Evolutionary conservation across 352 stramenopile genomes (phyloP).

Genomic region (Thalassiosira ordinaria): DNA sequence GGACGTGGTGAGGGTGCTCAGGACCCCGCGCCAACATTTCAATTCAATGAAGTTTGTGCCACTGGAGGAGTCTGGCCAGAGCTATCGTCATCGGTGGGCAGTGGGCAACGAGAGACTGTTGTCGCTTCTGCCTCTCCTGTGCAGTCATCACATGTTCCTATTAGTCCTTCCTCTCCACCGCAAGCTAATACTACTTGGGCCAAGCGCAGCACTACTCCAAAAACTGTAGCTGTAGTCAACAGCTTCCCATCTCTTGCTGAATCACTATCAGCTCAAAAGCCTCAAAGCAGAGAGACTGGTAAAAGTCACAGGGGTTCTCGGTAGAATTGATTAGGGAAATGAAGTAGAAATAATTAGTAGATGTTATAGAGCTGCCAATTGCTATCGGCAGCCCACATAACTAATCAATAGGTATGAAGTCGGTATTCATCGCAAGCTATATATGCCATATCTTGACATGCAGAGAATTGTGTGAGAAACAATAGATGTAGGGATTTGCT

Average conservation of each 20-base stretch:
- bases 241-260: constrained; percentile 40
- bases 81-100: constrained; percentile 12
- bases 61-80: constrained; percentile 34
- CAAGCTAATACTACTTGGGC: constrained; percentile 6
- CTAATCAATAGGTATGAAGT: background rate
- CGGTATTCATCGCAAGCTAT: background rate
- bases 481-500: background rate
- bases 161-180: constrained; percentile 10
- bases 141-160: background rate
- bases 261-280: background rate
- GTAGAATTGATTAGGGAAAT: constrained; percentile 2
- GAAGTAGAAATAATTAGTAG: constrained; percentile 20
- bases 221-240: background rate
- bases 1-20: constrained; percentile 3
- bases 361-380: background rate
- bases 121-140: background rate
- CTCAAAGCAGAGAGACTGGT: background rate
- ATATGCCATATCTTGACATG: background rate
- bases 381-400: background rate
- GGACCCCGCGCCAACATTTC: background rate
- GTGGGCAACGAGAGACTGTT: too few relatives aligned
- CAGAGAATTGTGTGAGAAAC: background rate
- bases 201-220: background rate
- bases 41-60: constrained; percentile 47
- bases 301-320: background rate